phyloP scores from a whole-genome alignment of 2,329 filamentous ascomycete genomes.

The Phaeosphaeriaceae sp. region DNA sequence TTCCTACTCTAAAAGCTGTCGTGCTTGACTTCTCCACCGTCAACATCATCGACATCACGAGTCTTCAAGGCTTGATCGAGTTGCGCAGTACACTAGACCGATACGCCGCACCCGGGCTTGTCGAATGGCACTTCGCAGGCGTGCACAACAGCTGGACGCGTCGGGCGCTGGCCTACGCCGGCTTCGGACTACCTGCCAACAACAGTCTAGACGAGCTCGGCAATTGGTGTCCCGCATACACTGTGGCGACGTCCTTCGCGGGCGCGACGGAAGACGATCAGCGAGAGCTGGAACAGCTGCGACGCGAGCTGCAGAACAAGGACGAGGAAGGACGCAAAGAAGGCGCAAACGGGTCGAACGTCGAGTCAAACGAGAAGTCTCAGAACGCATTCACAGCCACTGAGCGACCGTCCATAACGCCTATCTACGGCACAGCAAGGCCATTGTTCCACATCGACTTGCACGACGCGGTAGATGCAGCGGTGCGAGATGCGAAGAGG shows the following conservation, averaged over 20 bases:
- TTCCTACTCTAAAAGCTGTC: conserved; percentile 61
- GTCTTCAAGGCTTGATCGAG: conserved; percentile 62
- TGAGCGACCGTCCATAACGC: background rate
- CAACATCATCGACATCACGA: conserved; percentile 64
- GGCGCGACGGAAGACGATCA: conserved; percentile 25
- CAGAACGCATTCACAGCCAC: background rate
- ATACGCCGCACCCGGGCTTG: conserved; percentile 51
- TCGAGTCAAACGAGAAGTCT: background rate
- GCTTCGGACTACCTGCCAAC: conserved; percentile 57
- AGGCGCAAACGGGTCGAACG: background rate
- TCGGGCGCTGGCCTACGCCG: conserved; percentile 61
- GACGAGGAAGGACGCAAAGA: conserved; percentile 14
- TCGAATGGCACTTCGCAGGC: conserved; percentile 57
- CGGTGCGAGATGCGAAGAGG: conserved; percentile 30
- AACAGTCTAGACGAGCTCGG: conserved; percentile 9
- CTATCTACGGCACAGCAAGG: conserved; percentile 30
- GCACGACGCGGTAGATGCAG: conserved; percentile 36
- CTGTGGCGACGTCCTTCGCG: conserved; percentile 19
- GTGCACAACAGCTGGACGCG: conserved; percentile 64
- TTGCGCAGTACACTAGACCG: conserved; percentile 62
- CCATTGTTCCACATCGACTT: conserved; percentile 41
- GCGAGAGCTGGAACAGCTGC: conserved; percentile 10
- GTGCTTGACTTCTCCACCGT: conserved; percentile 64
- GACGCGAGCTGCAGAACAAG: background rate
- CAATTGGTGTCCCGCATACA: conserved; percentile 34